Base-by-base conservation (phyloP, 306 rosid genomes). In the Neltuma alba region DNA sequence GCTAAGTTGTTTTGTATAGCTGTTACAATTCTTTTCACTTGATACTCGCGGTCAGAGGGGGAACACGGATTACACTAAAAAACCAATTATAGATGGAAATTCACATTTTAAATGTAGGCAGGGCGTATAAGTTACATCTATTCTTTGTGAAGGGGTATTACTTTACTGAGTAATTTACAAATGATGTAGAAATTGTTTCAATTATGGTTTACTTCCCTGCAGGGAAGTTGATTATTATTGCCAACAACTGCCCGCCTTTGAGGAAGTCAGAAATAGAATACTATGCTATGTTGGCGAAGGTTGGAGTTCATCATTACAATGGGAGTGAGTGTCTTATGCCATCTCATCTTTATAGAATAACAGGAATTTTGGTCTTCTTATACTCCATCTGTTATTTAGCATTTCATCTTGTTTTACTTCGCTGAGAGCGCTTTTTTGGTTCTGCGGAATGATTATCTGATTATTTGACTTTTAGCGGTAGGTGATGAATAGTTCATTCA, bases 321-420 rank as follows among this genome's bases (percentile, higher is more conserved):
- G 97, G 95, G 2, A 92, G 97, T 90, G 82, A 74, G 97, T 86
- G 38, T 57, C 76, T 33, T 12, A 36, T 10, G 70, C 25, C 20
- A 1, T 21, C 48, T 47, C 6, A 3, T 65, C 3, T 76, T 36
- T 42, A 5, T 7, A 67, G 6, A 5, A 15, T 11, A 45, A 12
- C 45, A 7, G 2, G 11, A 27, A 66, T 6, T 60, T 6, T 57
- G 7, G 15, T 18, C 33, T 0, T 12, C 6, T 16, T 21, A 23
- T 48, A 52, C 20, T 20, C 30, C 23, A 1, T 47, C 9, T 16
- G 15, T 48, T 27, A 38, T 9, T 33, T 8, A 64, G 2, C 33
- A 10, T 57, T 25, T 57, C 11, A 57, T 57, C 16, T 25, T 10
- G 16, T 57, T 57, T 57, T 57, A 0, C 16, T 57, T 3, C 25